Base-by-base conservation (phyloP, 331 rosid species). In the Pyracantha coccinea region DNA sequence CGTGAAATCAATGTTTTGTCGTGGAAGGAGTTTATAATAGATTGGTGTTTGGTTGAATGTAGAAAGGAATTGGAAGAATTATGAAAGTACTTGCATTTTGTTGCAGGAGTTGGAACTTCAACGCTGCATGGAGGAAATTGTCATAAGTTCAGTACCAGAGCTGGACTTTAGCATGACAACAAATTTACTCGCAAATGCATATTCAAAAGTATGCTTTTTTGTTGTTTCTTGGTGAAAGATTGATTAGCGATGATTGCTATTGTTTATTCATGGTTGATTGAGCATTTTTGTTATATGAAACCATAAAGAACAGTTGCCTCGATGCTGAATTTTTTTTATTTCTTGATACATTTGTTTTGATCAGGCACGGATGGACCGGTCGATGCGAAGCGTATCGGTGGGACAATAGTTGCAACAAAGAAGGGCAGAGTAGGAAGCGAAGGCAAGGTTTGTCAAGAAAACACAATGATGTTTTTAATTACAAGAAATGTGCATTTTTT, bases 111-210 rank as follows among this genome's bases (percentile, higher is more conserved):
- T 73, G 67, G 76, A 68, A 75, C 72, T 84, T 90, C 35, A 67
- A 85, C 77, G 31, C 66, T 35, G 88, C 87, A 16, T 94, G 97
- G 96, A 76, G 35, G 86, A 66, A 27, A 53, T 78, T 82, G 27
- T 85, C 79, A 75, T 68, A 82, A 52, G 54, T 31, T 58, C 91
- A 89, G 47, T 94, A 97, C 90, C 91, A 62, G 45, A 79, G 71
- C 78, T 71, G 68, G 70, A 78, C 13, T 13, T 78, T 65, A 35
- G 24, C 68, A 87, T 93, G 97, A 96, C 91, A 77, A 75, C 88
- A 88, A 76, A 80, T 69, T 6, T 94, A 94, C 71, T 94, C 96
- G 95, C 97, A 91, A 79, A 71, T 85, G 27, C 96, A 94, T 84
- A 72, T 94, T 79, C 99, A 90, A 79, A 83, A 86, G 97, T 94